Evolutionary conservation across 2,329 filamentous ascomycete genomes (phyloP), one percentile per base, ranked within the genome.

Genomic region (Pezicula carpinea): DNA sequence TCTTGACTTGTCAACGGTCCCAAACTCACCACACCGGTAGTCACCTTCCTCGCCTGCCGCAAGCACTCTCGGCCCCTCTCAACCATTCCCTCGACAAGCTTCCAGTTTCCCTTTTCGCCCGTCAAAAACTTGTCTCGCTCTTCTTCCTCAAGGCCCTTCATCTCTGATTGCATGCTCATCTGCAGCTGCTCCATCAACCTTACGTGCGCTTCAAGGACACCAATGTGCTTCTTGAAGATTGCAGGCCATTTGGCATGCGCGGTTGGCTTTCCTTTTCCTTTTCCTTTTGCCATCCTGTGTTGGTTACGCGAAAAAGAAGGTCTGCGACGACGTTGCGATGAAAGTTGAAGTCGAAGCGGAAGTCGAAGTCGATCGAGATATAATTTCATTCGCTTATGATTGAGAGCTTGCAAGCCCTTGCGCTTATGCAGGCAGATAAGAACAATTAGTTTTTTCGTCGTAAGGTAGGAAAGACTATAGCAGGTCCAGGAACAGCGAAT

Each of bases 231-330:
- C 46, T 54, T 56, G 33, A 61, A 59, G 15, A 62, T 23, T 21
- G 50, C 51, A 3, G 54, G 55, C 44, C 63, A 63, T 26, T 64
- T 72, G 18, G 65, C 64, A 54, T 72, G 72, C 46, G 26, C 26
- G 10, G 10, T 8, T 3, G 26, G 26, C n/a, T n/a, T n/a, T n/a
- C n/a, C n/a, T n/a, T n/a, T n/a, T 11, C 8, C 26, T 29, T 29
- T 29, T 29, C 3, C 10, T 29, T 29, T 29, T 11, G 26, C 5
- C 26, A 29, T 29, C 8, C 2, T 29, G 26, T 29, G 26, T 29
- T 29, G 26, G 6, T 29, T 2, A 29, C 13, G 3, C 8, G 26
- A 23, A 23, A 23, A 8, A 23, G 26, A 4, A 11, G 6, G 3
- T n/a, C n/a, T n/a, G n/a, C n/a, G n/a, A n/a, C n/a, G n/a, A n/a